Evolutionary conservation across 1,284 basidiomycete genomes (phyloP), one percentile per base, ranked within the genome.

Genomic region (Sutorius eximius): DNA sequence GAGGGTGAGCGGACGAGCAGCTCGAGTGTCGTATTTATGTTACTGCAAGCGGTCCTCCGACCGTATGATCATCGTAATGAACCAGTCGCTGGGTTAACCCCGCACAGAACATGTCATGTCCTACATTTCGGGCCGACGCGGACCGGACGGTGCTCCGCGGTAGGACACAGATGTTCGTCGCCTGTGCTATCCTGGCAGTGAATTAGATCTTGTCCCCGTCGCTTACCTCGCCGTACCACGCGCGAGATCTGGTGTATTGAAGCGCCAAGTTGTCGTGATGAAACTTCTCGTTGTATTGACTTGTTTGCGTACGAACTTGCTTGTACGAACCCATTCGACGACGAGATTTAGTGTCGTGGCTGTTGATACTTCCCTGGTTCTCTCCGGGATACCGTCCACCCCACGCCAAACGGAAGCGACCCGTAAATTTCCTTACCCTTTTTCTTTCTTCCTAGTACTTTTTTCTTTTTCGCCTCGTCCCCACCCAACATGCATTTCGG

Each of bases 401-500:
- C n/a, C n/a, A 47, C 8, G 45, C 45, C 22, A 18, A 49, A 45
- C 55, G 40, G 37, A 47, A 18, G 51, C 24, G 34, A 59, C 55
- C 38, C 51, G 53, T 29, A 2, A 49, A 45, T 53, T 34, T 40
- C 20, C 44, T 3, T 43, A n/a, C 8, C 47, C 47, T 10, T 40
- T 33, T 34, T 34, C 29, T 20, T 33, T n/a, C 34, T 30, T 16
- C 43, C 24, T 3, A 27, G 24, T 20, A 13, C 42, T 13, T 3
- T n/a, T n/a, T 43, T 34, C 18, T 32, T n/a, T n/a, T 50, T 29
- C 45, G 42, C 22, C 44, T 42, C 27, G 29, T 22, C 6, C 32
- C 5, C 37, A 41, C 43, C 48, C n/a, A 57, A 59, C 8, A 83
- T 82, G 82, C 71, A 64, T 57, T 87, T 87, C 63, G 85, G 85